Conservation (phyloP, 2,329 filamentous ascomycete species). For the Aspergillus brunneoviolaceus region DNA sequence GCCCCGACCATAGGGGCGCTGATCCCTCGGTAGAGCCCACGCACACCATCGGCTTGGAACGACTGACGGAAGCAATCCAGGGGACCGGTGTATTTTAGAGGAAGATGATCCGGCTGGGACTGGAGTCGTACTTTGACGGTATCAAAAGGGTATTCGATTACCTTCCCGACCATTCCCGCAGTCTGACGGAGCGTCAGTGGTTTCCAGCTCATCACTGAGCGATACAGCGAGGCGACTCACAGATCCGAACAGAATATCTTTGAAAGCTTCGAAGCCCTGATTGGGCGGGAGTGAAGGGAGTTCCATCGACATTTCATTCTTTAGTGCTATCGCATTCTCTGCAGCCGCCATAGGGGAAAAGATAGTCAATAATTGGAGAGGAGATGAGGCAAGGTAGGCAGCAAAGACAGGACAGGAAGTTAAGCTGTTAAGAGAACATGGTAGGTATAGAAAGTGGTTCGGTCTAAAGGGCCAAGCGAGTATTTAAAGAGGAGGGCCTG, state of each 20-base stretch:
- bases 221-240: conserved; percentile 48
- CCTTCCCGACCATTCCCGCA: conserved; percentile 87
- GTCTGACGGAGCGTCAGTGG: conserved; percentile 48
- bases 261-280: conserved; percentile 67
- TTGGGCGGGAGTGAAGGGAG: conserved; percentile 41
- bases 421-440: conserved; percentile 30
- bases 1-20: conserved; percentile 87
- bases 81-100: conserved; percentile 79
- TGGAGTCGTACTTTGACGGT: conserved; percentile 97
- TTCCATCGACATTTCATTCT: conserved; percentile 43
- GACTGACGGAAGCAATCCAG: conserved; percentile 92
- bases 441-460: conserved; percentile 19
- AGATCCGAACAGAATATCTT: conserved; percentile 87
- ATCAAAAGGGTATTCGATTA: conserved; percentile 98
- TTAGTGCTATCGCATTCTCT: conserved; percentile 38
- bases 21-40: conserved; percentile 86
- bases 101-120: conserved; percentile 84
- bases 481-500: conserved; percentile 11
- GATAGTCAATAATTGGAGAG: neutral
- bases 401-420: neutral
- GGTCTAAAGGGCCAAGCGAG: conserved; percentile 3
- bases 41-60: conserved; percentile 72
- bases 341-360: conserved; percentile 37
- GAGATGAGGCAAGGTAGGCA: conserved; percentile 8
- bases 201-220: neutral